A percentile compares a stretch with the other conserved stretches of the same genome.
These are phyloP conservation scores for Spironucleus salmonicida DNA, from an alignment of 208 protist species.

Conservation along the genomic window DNA sequence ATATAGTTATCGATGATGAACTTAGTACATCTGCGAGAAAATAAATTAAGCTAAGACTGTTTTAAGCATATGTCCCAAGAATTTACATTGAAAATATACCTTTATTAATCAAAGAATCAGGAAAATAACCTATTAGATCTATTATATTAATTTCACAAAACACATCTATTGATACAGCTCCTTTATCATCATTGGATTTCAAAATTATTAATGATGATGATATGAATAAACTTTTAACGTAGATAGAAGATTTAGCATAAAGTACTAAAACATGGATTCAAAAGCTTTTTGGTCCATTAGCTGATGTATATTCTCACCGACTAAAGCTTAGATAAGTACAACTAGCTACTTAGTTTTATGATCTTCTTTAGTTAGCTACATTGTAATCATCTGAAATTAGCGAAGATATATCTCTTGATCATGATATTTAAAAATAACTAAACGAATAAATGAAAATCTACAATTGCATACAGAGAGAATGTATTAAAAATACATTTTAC, in stretches of 20 bases:
- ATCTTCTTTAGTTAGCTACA: no score
- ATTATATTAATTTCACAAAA: not conserved
- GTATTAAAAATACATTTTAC: no score
- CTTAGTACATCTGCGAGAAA: not conserved
- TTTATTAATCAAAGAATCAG: not conserved
- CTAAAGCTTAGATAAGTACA: no score
- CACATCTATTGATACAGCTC: not conserved
- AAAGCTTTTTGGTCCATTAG: no score
- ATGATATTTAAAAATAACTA: no score
- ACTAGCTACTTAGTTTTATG: no score
- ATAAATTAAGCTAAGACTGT: not conserved
- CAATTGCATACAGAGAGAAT: no score
- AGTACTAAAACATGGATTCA: no score
- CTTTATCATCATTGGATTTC: not conserved
- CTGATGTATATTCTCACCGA: no score
- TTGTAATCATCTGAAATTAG: no score
- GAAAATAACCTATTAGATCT: not conserved
- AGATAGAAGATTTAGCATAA: not conserved
- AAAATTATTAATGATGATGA: not conserved
- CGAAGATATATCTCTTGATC: no score
- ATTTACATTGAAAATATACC: not conserved
- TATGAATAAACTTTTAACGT: not conserved
- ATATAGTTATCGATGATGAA: conserved; percentile 9
- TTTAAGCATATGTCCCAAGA: not conserved
- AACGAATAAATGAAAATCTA: no score